A percentile compares a stretch with the other conserved stretches of the same genome.
These are phyloP conservation scores for Aspergillus neotritici DNA, from an alignment of 2,329 filamentous ascomycete species.

Conservation along the genomic window DNA sequence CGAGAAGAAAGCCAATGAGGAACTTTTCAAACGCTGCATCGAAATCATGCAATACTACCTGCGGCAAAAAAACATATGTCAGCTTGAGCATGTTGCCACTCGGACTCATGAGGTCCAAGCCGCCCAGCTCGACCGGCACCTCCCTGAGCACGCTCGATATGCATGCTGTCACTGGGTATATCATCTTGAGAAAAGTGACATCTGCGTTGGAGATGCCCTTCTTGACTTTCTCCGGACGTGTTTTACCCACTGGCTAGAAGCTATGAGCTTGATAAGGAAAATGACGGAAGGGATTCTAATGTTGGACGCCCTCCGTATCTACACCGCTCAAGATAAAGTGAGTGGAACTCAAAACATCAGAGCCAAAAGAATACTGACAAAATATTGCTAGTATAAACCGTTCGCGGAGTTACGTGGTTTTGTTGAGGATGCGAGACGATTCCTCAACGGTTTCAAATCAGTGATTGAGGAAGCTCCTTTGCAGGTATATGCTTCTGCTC, in stretches of 20 bases:
- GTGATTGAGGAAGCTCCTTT: neutral
- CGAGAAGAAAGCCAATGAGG: neutral
- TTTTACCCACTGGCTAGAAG: slow-evolving; percentile 5
- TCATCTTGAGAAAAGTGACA: neutral
- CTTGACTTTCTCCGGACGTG: neutral
- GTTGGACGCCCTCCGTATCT: neutral
- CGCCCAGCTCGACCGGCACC: neutral
- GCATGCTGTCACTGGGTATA: slow-evolving; percentile 2
- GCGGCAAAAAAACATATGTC: neutral
- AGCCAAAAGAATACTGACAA: neutral
- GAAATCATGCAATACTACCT: neutral
- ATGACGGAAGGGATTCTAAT: neutral
- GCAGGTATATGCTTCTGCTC: neutral
- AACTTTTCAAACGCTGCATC: neutral
- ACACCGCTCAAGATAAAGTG: too few species aligned
- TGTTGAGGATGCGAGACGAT: neutral
- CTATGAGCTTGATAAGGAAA: neutral
- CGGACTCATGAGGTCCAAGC: neutral
- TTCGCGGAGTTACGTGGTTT: neutral
- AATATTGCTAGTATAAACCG: neutral
- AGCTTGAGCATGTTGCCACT: neutral
- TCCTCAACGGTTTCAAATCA: neutral
- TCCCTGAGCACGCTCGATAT: slow-evolving; percentile 1
- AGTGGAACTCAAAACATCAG: neutral
- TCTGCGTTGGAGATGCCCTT: neutral